These are phyloP conservation scores for Chlamydomonas urium DNA, from an alignment of 139 green algal species.

Conservation along the genomic window DNA sequence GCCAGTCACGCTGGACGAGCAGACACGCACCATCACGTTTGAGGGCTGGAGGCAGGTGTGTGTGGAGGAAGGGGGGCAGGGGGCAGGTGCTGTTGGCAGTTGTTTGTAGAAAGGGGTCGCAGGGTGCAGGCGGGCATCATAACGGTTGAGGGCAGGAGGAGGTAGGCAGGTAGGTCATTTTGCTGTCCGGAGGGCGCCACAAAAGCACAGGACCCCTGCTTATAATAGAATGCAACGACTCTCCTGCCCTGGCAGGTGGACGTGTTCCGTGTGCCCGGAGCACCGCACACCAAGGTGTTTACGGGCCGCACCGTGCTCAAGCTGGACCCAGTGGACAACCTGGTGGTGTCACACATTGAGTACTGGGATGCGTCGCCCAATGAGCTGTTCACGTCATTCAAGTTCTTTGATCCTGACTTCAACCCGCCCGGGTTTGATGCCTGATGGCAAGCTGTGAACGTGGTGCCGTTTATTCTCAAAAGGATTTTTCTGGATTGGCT, in stretches of 20 bases:
- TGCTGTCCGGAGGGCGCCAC: too few relatives aligned
- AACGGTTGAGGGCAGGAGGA: neutral
- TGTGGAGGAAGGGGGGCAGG: neutral
- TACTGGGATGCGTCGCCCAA: conserved; percentile 1
- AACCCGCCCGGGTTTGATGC: conserved; percentile 8
- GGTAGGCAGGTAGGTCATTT: neutral
- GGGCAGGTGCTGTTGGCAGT: neutral
- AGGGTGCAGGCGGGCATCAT: neutral
- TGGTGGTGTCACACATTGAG: conserved; percentile 12
- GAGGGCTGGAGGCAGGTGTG: conserved; percentile 10
- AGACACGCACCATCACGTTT: conserved; percentile 6
- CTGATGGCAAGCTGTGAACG: too few relatives aligned
- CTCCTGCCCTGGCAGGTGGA: conserved; percentile 16
- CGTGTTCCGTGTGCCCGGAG: conserved; percentile 9
- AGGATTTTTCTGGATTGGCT: too few relatives aligned
- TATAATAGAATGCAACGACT: too few relatives aligned
- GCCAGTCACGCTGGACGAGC: conserved; percentile 7
- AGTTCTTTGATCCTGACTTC: conserved; percentile 13
- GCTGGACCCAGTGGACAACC: conserved; percentile 15
- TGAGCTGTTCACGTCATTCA: neutral
- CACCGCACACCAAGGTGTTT: conserved; percentile 11
- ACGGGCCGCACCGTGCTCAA: conserved; percentile 9
- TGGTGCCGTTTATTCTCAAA: too few relatives aligned
- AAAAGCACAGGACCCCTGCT: too few relatives aligned
- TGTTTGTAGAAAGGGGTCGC: neutral